phyloP scores from a whole-genome alignment of 106 monocot genomes.

The Posidonia australis region DNA sequence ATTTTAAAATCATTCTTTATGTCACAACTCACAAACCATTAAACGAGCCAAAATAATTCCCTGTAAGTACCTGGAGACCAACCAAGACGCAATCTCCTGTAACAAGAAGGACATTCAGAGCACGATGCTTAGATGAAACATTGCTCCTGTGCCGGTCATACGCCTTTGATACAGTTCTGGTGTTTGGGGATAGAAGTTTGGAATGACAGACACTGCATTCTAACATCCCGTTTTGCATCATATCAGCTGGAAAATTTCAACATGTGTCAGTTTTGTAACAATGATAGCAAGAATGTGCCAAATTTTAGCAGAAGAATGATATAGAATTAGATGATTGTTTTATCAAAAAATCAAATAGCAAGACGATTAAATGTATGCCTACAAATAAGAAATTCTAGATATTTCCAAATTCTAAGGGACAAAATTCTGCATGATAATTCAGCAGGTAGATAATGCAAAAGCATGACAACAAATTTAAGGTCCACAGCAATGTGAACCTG shows the following conservation, averaged over 20 bases:
- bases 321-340: too few relatives aligned
- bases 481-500: too few relatives aligned
- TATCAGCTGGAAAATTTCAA: not conserved
- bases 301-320: too few relatives aligned
- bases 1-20: not conserved
- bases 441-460: too few relatives aligned
- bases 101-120: slow-evolving; percentile 65
- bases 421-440: too few relatives aligned
- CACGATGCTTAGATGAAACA: slow-evolving; percentile 49
- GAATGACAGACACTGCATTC: slow-evolving; percentile 77
- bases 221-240: slow-evolving; percentile 30
- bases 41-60: not conserved
- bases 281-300: not conserved
- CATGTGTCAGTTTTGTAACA: not conserved
- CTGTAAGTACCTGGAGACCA: slow-evolving; percentile 60
- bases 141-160: slow-evolving; percentile 55
- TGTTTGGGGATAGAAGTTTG: slow-evolving; percentile 37
- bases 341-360: too few relatives aligned
- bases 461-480: too few relatives aligned
- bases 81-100: slow-evolving; percentile 77
- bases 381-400: too few relatives aligned
- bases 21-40: not conserved
- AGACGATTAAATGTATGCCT: too few relatives aligned
- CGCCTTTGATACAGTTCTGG: slow-evolving; percentile 59
- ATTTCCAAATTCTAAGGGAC: too few relatives aligned